These are phyloP conservation scores for Purpureocillium lavendulum DNA, from an alignment of 2,329 filamentous ascomycete species.

Conservation along the genomic window DNA sequence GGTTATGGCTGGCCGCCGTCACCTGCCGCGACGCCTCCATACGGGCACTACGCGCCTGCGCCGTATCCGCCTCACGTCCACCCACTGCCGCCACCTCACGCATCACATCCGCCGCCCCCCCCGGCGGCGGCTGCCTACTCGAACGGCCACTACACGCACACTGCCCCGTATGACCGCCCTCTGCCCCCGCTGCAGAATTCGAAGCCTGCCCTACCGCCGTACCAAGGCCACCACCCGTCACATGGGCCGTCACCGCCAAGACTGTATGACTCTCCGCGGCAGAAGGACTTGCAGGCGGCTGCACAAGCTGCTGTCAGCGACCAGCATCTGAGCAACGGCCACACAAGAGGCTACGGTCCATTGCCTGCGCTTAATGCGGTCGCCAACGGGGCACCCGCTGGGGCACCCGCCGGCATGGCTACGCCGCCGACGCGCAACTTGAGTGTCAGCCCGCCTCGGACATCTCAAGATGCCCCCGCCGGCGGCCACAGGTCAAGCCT, in stretches of 20 bases:
- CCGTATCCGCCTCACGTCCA: constrained; percentile 24
- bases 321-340: constrained; percentile 22
- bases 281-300: constrained; percentile 35
- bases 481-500: constrained; percentile 34
- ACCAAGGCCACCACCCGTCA: constrained; percentile 22
- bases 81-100: constrained; percentile 18
- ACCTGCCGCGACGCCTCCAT: constrained; percentile 46
- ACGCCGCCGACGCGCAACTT: constrained; percentile 36
- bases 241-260: constrained; percentile 26
- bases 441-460: constrained; percentile 41
- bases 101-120: constrained; percentile 17
- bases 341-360: constrained; percentile 31
- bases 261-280: constrained; percentile 31
- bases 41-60: constrained; percentile 33
- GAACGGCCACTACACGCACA: constrained; percentile 16
- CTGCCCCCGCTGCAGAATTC: constrained; percentile 27
- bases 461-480: constrained; percentile 16
- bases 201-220: constrained; percentile 20
- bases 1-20: constrained; percentile 48
- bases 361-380: constrained; percentile 33
- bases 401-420: constrained; percentile 20
- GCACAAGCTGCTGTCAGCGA: constrained; percentile 34
- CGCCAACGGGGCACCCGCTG: constrained; percentile 16
- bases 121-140: constrained; percentile 16
- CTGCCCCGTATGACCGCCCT: constrained; percentile 21